Base-by-base conservation (phyloP, 495 filamentous ascomycete genomes). In the Penicillium waksmanii region DNA sequence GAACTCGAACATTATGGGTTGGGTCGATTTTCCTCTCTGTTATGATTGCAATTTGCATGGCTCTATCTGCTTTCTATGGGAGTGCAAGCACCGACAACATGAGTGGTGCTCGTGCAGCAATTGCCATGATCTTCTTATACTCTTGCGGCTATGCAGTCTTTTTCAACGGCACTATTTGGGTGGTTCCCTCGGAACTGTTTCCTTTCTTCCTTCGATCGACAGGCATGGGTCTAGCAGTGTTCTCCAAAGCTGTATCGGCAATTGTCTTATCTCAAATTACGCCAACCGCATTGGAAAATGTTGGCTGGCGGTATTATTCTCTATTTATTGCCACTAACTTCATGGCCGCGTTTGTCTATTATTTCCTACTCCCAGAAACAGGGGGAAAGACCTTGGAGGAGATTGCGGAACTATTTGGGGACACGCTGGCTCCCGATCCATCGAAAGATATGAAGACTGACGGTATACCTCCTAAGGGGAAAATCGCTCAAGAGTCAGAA, bases 321-420 rank as follows among this genome's bases (percentile, higher is more conserved):
- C 27, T 79, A 2, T 79, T 79, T 57, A 70, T 71, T 56, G 70
- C 61, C 13, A 65, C 57, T 7, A 74, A 73, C 51, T 61, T 70
- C 18, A 60, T 68, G 43, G 71, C 62, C 50, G 74, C 56, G 57
- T 63, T 61, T 0, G 67, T 77, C 1, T 75, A 81, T 17, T 79
- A 69, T 54, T 75, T 80, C 66, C 66, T 77, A 25, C 76, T 82
- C 57, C 77, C 74, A 51, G 80, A 81, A 61, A 81, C 80, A 0
- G 75, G 74, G 27, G 69, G 75, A 34, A 58, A 80, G 34, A 68
- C 42, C 8, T 44, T 44, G 42, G 42, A 44, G n/a, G 42, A 44
- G 2, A 18, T 44, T 57, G 79, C 80, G 65, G 61, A 80, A 23
- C 52, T 80, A 44, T 82, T 82, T 65, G 78, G 75, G 0, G 77